These are phyloP conservation scores for Trichosporon faecale DNA, from an alignment of 1,284 basidiomycete genomes.

Conservation along the genomic window DNA sequence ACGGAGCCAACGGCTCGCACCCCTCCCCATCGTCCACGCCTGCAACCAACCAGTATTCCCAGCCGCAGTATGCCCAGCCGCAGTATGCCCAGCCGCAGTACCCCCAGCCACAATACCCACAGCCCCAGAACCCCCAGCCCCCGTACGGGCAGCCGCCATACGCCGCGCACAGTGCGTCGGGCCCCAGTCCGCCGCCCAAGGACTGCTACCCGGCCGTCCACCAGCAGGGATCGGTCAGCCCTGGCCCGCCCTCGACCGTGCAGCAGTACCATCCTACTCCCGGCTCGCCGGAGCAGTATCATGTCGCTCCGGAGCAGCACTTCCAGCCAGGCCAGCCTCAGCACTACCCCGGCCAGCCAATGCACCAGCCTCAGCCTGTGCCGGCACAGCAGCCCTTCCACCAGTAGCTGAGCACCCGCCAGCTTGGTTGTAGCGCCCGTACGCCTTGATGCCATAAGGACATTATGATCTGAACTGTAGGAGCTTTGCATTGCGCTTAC, in stretches of 20 bases:
- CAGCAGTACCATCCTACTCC: neutral
- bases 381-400: too few relatives aligned
- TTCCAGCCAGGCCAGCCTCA: too few relatives aligned
- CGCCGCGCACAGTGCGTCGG: neutral
- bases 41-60: neutral
- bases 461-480: too few relatives aligned
- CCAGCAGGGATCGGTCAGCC: neutral
- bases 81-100: too few relatives aligned
- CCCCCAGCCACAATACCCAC: too few relatives aligned
- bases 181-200: neutral
- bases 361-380: neutral
- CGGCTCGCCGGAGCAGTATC: neutral
- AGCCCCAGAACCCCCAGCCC: too few relatives aligned
- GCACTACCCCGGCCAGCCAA: neutral
- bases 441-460: too few relatives aligned
- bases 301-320: too few relatives aligned
- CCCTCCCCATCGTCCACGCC: neutral
- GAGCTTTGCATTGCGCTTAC: too few relatives aligned
- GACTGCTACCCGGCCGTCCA: neutral
- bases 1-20: neutral
- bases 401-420: too few relatives aligned
- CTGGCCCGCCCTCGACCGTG: neutral
- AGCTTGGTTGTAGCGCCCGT: too few relatives aligned
- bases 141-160: neutral
- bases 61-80: neutral